A percentile compares a stretch with the other conserved stretches of the same genome.
These are phyloP conservation scores for Acanthamoeba royreba DNA, from an alignment of 208 protist species.

Conservation along the genomic window DNA sequence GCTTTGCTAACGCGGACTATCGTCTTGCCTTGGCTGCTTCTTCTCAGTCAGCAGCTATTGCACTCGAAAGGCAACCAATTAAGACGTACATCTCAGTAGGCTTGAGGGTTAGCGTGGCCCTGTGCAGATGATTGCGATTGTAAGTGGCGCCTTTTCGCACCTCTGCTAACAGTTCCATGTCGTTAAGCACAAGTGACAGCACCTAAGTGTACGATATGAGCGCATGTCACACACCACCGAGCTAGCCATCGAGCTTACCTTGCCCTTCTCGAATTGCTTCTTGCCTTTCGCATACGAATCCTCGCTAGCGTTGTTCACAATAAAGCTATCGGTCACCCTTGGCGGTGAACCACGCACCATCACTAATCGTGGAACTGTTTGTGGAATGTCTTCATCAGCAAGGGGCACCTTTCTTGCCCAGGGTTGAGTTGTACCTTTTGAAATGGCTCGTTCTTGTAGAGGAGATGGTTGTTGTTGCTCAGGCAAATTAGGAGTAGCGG, in stretches of 20 bases:
- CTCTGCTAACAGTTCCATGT: neutral
- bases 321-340: neutral
- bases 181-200: neutral
- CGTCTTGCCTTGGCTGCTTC: neutral
- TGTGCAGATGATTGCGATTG: neutral
- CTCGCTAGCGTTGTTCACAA: neutral
- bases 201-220: neutral
- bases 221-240: neutral
- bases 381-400: neutral
- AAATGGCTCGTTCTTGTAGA: too few relatives aligned
- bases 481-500: neutral
- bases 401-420: neutral
- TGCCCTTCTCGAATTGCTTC: neutral
- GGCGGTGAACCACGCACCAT: neutral
- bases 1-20: neutral
- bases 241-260: neutral
- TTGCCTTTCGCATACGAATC: conserved; percentile 5
- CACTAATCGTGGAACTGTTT: neutral
- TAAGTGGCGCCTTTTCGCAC: neutral
- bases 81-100: neutral
- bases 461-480: neutral
- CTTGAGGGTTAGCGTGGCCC: neutral
- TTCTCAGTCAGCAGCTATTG: neutral
- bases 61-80: too few relatives aligned
- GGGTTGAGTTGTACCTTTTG: too few relatives aligned